A percentile compares a stretch with the other conserved stretches of the same genome.
phyloP scores from a whole-genome alignment of 805 yeast species.

The Candida maltosa region DNA sequence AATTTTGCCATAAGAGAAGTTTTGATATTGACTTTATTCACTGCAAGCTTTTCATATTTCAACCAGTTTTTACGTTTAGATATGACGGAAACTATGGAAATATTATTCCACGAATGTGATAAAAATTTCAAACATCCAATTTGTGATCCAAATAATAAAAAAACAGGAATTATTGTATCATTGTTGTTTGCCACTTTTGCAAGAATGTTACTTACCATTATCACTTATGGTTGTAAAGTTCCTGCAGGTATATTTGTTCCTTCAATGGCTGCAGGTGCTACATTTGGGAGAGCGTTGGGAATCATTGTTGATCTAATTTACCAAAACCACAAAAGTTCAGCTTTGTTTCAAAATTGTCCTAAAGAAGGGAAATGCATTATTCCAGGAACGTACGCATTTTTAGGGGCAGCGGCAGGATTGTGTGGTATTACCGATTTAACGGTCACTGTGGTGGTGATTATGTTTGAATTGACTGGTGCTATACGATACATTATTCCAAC shows the following conservation, averaged over 20 bases:
- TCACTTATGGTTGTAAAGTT: slow-evolving; percentile 89
- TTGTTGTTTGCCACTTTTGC: slow-evolving; percentile 68
- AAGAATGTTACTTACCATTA: slow-evolving; percentile 67
- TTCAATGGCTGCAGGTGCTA: slow-evolving; percentile 94
- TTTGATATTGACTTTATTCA: slow-evolving; percentile 57
- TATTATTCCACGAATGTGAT: slow-evolving; percentile 80
- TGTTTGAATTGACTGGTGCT: slow-evolving; percentile 97
- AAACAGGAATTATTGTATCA: slow-evolving; percentile 43
- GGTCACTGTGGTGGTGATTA: slow-evolving; percentile 87
- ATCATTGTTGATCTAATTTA: slow-evolving; percentile 53
- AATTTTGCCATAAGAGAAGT: slow-evolving; percentile 69
- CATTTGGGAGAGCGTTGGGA: slow-evolving; percentile 88
- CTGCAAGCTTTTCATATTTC: slow-evolving; percentile 78
- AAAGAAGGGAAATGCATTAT: slow-evolving; percentile 56
- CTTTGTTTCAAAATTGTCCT: slow-evolving; percentile 30
- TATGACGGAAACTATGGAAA: slow-evolving; percentile 95
- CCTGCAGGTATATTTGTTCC: slow-evolving; percentile 99
- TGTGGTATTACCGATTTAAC: slow-evolving; percentile 94
- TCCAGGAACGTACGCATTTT: slow-evolving; percentile 91
- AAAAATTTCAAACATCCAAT: slow-evolving; percentile 38
- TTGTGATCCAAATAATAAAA: slow-evolving; percentile 30
- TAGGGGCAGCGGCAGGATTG: slow-evolving; percentile 94
- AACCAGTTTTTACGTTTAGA: slow-evolving; percentile 79
- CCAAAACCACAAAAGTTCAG: slow-evolving; percentile 29
- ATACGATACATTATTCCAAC: slow-evolving; percentile 87